phyloP scores from a whole-genome alignment of 2,329 filamentous ascomycete genomes.

The Pseudogymnoascus sp. region DNA sequence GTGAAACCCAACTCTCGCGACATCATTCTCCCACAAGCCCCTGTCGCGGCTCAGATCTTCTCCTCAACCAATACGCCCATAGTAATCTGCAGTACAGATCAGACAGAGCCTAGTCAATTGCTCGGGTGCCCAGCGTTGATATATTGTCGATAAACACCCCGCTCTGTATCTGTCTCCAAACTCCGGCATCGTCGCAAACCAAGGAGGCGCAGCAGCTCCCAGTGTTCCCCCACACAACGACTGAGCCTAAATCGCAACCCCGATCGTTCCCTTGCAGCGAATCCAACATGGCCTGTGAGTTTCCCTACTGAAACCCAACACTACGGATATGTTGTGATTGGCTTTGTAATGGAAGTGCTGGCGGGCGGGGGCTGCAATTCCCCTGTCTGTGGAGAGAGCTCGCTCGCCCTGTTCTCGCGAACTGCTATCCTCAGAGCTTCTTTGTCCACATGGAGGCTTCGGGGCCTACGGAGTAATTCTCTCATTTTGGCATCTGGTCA shows the following conservation, averaged over 20 bases:
- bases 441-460: background rate
- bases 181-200: background rate
- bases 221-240: background rate
- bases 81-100: background rate
- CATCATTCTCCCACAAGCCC: background rate
- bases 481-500: background rate
- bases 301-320: background rate
- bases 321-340: slow-evolving; percentile 3
- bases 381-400: background rate
- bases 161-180: background rate
- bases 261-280: slow-evolving; percentile 6
- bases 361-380: background rate
- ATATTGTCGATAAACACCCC: slow-evolving; percentile 4
- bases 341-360: background rate
- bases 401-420: background rate
- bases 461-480: background rate
- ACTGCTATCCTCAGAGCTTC: background rate
- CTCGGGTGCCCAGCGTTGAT: background rate
- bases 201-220: slow-evolving; percentile 2
- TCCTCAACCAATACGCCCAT: background rate
- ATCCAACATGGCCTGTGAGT: slow-evolving; percentile 1
- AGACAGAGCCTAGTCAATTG: slow-evolving; percentile 2
- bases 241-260: slow-evolving; percentile 2
- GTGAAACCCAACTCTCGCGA: background rate
- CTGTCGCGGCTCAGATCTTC: background rate